A percentile compares a stretch with the other conserved stretches of the same genome.
Conservation (phyloP, 108 stramenopile species). For the Discostella pseudostelligera region DNA sequence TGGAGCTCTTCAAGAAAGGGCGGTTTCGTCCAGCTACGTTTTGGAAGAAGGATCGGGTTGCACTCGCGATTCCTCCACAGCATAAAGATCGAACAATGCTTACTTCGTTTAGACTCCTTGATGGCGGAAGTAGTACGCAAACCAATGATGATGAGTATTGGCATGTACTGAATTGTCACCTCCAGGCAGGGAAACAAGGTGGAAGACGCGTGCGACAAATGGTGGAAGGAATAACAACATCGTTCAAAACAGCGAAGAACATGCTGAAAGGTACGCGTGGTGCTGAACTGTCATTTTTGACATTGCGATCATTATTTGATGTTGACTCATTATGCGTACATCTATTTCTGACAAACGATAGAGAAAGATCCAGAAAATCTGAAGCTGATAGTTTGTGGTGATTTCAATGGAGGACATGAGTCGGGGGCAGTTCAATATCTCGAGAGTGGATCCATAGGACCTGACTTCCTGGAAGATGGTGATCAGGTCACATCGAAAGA, state of each 20-base stretch:
- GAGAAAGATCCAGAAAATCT: constrained; percentile 44
- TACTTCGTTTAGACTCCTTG: constrained; percentile 67
- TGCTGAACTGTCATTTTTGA: not conserved
- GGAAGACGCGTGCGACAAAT: constrained; percentile 83
- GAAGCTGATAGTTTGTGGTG: constrained; percentile 80
- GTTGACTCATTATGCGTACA: not conserved
- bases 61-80: constrained; percentile 67
- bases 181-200: constrained; percentile 88
- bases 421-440: constrained; percentile 75
- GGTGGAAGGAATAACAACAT: constrained; percentile 71
- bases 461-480: constrained; percentile 81
- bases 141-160: constrained; percentile 30
- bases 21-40: constrained; percentile 90
- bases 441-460: constrained; percentile 70
- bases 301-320: not conserved
- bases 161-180: constrained; percentile 88
- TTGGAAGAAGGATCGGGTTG: constrained; percentile 76
- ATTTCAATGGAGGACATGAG: constrained; percentile 86
- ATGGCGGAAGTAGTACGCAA: not conserved
- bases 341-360: constrained; percentile 5
- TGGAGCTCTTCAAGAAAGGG: constrained; percentile 74
- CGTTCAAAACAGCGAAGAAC: constrained; percentile 66
- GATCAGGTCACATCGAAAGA: constrained; percentile 58
- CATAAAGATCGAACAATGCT: constrained; percentile 89
- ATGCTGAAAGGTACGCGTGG: constrained; percentile 50